phyloP scores from a whole-genome alignment of 2,329 filamentous ascomycete species.

The Scleromitrula shiraiana region DNA sequence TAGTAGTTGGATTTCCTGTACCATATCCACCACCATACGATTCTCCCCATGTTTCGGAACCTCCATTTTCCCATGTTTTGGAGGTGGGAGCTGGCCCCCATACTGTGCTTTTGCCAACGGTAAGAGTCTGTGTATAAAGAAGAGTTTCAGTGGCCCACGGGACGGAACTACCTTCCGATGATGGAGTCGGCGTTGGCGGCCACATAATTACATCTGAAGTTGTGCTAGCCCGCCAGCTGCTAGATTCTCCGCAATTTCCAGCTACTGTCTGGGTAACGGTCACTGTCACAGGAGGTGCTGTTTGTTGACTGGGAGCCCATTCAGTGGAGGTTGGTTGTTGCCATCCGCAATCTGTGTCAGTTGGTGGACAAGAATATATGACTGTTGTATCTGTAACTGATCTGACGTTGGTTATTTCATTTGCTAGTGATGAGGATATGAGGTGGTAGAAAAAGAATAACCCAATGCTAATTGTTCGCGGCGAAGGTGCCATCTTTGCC shows the following conservation, averaged over 20 bases:
- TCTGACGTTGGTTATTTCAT: not conserved
- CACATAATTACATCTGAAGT: not conserved
- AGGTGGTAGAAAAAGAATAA: not conserved
- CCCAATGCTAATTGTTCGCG: not conserved
- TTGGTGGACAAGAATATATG: constrained; percentile 4
- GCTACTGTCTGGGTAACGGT: constrained; percentile 1
- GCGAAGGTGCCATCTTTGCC: not conserved
- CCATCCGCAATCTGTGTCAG: constrained; percentile 2
- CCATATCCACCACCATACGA: not conserved
- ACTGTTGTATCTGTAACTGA: constrained; percentile 1
- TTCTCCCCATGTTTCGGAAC: not conserved
- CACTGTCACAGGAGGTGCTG: not conserved
- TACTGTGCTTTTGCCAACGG: not conserved
- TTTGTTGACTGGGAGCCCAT: not conserved
- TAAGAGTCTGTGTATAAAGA: not conserved
- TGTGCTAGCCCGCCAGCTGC: not conserved
- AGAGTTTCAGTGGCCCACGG: not conserved
- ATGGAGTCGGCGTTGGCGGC: not conserved
- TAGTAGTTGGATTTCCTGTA: not conserved
- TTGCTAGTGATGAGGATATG: not conserved
- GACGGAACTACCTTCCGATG: not conserved
- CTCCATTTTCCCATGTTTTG: not conserved
- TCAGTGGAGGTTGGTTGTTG: not conserved
- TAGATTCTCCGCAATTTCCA: not conserved
- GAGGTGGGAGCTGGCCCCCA: not conserved